Conservation (phyloP, 2,329 filamentous ascomycete species). For the Fusarium clavum region DNA sequence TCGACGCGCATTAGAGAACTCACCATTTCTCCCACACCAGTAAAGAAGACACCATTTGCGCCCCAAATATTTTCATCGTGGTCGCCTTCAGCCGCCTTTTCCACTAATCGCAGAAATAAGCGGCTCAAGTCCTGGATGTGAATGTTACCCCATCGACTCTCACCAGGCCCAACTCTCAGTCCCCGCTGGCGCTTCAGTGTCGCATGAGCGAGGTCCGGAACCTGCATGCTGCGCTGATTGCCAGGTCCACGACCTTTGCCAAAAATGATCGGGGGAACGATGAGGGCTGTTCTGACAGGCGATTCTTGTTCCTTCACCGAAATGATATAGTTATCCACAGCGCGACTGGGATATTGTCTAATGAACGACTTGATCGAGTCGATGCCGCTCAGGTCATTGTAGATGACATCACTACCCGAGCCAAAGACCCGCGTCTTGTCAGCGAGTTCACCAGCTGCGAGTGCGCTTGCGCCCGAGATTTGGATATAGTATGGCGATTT, state of each 20-base stretch:
- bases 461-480: slow-evolving; percentile 52
- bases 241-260: slow-evolving; percentile 52
- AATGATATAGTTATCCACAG: slow-evolving; percentile 53
- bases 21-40: slow-evolving; percentile 46
- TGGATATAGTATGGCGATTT: slow-evolving; percentile 46
- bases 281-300: slow-evolving; percentile 49
- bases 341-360: slow-evolving; percentile 43
- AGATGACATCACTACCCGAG: slow-evolving; percentile 44
- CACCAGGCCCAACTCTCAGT: slow-evolving; percentile 49
- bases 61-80: slow-evolving; percentile 49
- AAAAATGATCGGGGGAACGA: slow-evolving; percentile 54
- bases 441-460: slow-evolving; percentile 50
- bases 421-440: slow-evolving; percentile 45
- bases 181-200: slow-evolving; percentile 49
- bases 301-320: slow-evolving; percentile 36
- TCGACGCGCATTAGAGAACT: neutral
- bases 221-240: slow-evolving; percentile 55
- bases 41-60: slow-evolving; percentile 52
- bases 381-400: slow-evolving; percentile 50
- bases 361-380: slow-evolving; percentile 44
- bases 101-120: slow-evolving; percentile 47
- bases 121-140: slow-evolving; percentile 50
- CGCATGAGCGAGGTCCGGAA: slow-evolving; percentile 45
- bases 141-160: slow-evolving; percentile 51
- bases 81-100: slow-evolving; percentile 45